Evolutionary conservation across 2,329 filamentous ascomycete genomes (phyloP), one percentile per base, ranked within the genome.

Genomic region (Sporothrix inflata): DNA sequence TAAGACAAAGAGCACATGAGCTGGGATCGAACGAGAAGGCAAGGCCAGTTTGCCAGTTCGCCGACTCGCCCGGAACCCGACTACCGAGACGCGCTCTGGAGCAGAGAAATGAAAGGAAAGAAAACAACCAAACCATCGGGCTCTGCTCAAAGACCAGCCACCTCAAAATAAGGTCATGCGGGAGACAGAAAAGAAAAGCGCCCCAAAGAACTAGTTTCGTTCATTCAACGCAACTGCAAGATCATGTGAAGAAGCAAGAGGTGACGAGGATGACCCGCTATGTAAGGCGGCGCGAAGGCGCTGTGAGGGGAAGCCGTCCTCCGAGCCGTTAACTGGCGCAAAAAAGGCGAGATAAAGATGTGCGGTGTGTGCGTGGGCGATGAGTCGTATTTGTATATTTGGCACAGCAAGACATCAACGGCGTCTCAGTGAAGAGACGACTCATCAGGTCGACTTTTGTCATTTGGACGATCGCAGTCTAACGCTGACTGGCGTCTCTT

Each of bases 1-100:
- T 53, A 21, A 53, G 51, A 53, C 51, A 53, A 53, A 53, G 51
- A 53, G 51, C 51, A 53, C 51, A 53, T 53, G 51, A 53, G 51
- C 21, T 27, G 51, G 21, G 51, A 27, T 53, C 51, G 51, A 12
- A 53, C 51, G 51, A 30, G 21, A 4, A 53, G 51, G 3, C 30
- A 34, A 34, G 30, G 30, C 30, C 51, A 12, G 21, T 27, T 27
- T 6, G 30, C 30, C 30, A 3, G 30, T 34, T 34, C 51, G 51
- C 51, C 51, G 21, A 27, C 51, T 53, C 24, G 51, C 51, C 51
- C 51, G 51, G 51, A 55, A 55, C 30, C 51, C 11, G 11, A 55
- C 51, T 55, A 55, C 51, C 51, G 51, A 30, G 51, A 55, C 24
- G 51, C 51, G 24, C 24, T 30, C 4, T 24, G 30, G 30, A 34